Base-by-base conservation (phyloP, 179 eudicot species). In the Actinidia polygama region DNA sequence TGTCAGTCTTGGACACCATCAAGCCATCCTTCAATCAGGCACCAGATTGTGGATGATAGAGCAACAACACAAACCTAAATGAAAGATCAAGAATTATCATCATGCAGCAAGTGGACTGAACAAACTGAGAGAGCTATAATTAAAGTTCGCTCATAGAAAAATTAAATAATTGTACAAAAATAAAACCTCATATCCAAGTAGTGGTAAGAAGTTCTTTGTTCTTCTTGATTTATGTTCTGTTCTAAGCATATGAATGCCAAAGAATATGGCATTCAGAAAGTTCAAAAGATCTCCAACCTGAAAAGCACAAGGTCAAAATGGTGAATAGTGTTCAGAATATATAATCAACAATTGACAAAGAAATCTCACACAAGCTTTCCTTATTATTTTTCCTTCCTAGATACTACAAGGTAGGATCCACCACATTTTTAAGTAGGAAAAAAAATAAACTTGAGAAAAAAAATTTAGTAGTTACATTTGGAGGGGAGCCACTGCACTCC, bases 401-500 rank as follows among this genome's bases (percentile, higher is more conserved):
- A n/a, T n/a, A n/a, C n/a, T n/a, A n/a, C n/a, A n/a, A n/a, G n/a
- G n/a, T n/a, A n/a, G n/a, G n/a, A n/a, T n/a, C n/a, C n/a, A n/a
- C n/a, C n/a, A n/a, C n/a, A n/a, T n/a, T n/a, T n/a, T n/a, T n/a
- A n/a, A n/a, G n/a, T n/a, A n/a, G n/a, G n/a, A n/a, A n/a, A n/a
- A n/a, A n/a, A n/a, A n/a, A n/a, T n/a, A n/a, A n/a, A n/a, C n/a
- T n/a, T n/a, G n/a, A n/a, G n/a, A n/a, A n/a, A n/a, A n/a, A n/a
- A n/a, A n/a, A n/a, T n/a, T n/a, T n/a, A n/a, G n/a, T n/a, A n/a
- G n/a, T 83, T 87, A 89, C 91, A 63, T 78, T 55, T 51, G 91
- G 91, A 51, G 91, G 89, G 19, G 91, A 85, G 53, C 91, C 91
- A 80, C 89, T 85, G 50, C 85, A 81, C 77, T 89, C 91, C 54